Evolutionary conservation across 768 basidiomycete genomes (phyloP).

Genomic region (Tricholoma bakamatsutake): DNA sequence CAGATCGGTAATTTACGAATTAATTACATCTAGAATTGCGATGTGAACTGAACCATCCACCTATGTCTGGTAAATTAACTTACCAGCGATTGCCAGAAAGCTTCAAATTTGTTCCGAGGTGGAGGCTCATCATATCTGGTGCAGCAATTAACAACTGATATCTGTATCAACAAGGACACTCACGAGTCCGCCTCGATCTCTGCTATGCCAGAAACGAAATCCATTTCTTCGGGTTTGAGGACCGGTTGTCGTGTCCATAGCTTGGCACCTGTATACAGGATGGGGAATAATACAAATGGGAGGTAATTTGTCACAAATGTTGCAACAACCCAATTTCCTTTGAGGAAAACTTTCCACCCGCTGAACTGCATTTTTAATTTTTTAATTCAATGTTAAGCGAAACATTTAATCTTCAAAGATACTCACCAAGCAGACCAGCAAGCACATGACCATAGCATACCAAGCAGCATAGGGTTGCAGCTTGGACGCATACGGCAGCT

Average conservation of each 20-base stretch:
- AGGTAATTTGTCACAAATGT: conserved; percentile 85
- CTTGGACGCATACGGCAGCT: conserved; percentile 62
- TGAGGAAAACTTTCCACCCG: conserved; percentile 37
- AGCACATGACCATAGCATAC: conserved; percentile 36
- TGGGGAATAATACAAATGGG: conserved; percentile 64
- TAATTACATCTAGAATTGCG: not conserved
- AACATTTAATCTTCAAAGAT: not conserved
- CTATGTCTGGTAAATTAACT: conserved; percentile 23
- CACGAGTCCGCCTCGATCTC: conserved; percentile 64
- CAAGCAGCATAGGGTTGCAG: conserved; percentile 75
- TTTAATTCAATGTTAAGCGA: not conserved
- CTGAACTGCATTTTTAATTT: conserved; percentile 29
- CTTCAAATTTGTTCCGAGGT: conserved; percentile 61
- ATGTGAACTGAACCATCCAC: not conserved
- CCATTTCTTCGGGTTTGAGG: conserved; percentile 65
- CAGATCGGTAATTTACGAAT: not conserved
- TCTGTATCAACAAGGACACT: conserved; percentile 13
- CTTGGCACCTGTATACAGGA: conserved; percentile 61
- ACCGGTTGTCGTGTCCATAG: conserved; percentile 43
- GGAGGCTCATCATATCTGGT: conserved; percentile 59
- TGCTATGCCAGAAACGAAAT: conserved; percentile 67
- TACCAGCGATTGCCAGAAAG: conserved; percentile 79
- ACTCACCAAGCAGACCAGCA: conserved; percentile 61
- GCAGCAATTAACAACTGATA: not conserved
- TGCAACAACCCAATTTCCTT: conserved; percentile 41